A percentile compares a stretch with the other conserved stretches of the same genome.
These are phyloP conservation scores for Colletotrichum sp. DNA, from an alignment of 2,329 filamentous ascomycete species.

Conservation along the genomic window DNA sequence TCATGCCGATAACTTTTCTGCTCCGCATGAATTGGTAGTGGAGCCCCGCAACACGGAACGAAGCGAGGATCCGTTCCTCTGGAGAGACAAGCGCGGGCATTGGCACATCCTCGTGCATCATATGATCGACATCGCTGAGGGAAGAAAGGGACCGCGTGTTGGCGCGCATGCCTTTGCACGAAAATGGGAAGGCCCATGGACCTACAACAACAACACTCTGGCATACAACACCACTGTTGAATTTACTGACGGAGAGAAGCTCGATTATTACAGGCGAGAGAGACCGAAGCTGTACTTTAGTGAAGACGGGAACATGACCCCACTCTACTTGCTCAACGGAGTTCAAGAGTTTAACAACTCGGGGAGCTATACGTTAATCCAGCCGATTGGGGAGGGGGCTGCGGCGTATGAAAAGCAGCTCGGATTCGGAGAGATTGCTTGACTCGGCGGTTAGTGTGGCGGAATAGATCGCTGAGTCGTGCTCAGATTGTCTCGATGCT, in stretches of 20 bases:
- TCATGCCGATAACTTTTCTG: slow-evolving; percentile 28
- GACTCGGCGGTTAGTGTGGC: not conserved
- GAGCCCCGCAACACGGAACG: slow-evolving; percentile 14
- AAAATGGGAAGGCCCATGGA: slow-evolving; percentile 31
- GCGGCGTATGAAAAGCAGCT: not conserved
- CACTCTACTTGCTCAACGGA: slow-evolving; percentile 50
- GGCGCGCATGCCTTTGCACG: slow-evolving; percentile 33
- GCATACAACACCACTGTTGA: slow-evolving; percentile 32
- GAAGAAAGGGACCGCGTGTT: slow-evolving; percentile 30
- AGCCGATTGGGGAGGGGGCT: slow-evolving; percentile 23
- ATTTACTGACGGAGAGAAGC: slow-evolving; percentile 42
- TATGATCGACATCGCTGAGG: slow-evolving; percentile 31
- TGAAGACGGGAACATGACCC: slow-evolving; percentile 47
- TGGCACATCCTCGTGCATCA: slow-evolving; percentile 37
- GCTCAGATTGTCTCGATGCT: not conserved
- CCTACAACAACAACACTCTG: slow-evolving; percentile 26
- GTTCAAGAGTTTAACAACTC: slow-evolving; percentile 44
- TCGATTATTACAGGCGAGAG: slow-evolving; percentile 47
- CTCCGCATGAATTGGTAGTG: slow-evolving; percentile 33
- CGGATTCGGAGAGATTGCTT: not conserved
- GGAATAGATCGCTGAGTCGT: not conserved
- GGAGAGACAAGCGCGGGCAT: slow-evolving; percentile 35
- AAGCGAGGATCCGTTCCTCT: slow-evolving; percentile 36
- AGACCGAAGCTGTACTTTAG: slow-evolving; percentile 55
- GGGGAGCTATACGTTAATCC: slow-evolving; percentile 27